Conservation (phyloP, 345 rosid genomes). For the Geranium rotundifolium region DNA sequence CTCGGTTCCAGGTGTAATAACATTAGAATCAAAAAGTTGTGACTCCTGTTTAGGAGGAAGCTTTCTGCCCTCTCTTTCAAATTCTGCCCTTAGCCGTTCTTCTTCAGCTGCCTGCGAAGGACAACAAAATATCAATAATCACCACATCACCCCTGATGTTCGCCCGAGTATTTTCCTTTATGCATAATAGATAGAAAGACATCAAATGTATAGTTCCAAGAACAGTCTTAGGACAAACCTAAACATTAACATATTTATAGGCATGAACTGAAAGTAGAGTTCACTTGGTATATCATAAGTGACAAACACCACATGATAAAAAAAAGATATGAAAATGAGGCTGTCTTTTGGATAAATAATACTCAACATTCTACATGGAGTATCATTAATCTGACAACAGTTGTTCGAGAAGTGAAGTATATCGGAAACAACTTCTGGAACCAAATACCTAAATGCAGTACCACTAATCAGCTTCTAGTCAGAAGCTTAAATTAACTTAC, state of each 20-base stretch:
- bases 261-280: too few species aligned
- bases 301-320: too few species aligned
- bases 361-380: background rate
- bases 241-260: too few species aligned
- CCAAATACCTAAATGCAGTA: too few species aligned
- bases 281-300: too few species aligned
- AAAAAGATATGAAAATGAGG: background rate
- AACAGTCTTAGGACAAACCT: background rate
- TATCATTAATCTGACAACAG: too few species aligned
- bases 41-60: slow-evolving; percentile 68
- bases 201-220: background rate
- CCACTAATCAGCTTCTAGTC: too few species aligned
- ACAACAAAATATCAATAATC: background rate
- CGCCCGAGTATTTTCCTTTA: background rate
- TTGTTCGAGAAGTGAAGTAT: too few species aligned
- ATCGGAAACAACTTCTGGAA: too few species aligned
- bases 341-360: background rate
- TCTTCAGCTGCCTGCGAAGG: slow-evolving; percentile 70
- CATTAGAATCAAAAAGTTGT: slow-evolving; percentile 69
- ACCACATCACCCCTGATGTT: background rate
- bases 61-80: slow-evolving; percentile 72
- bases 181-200: background rate
- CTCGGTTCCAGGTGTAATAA: slow-evolving; percentile 91
- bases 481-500: too few species aligned
- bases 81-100: slow-evolving; percentile 61